Conservation (phyloP, 176 grass and related monocot species). For the Phyllostachys edulis region DNA sequence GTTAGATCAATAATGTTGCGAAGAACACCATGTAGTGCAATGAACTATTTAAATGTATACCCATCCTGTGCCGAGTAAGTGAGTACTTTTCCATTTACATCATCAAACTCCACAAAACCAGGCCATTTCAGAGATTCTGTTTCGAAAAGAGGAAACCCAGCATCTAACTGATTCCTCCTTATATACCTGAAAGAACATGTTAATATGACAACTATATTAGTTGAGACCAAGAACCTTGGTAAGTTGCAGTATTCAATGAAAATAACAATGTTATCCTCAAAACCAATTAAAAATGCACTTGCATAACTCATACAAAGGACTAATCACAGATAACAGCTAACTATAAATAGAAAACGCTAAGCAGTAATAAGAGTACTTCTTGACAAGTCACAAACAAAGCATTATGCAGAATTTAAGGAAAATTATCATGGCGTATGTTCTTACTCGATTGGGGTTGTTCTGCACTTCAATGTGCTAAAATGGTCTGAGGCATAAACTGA, state of each 20-base stretch:
- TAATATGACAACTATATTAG: slow-evolving; percentile 27
- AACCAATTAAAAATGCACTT: background rate
- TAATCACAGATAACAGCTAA: background rate
- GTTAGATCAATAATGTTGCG: slow-evolving; percentile 18
- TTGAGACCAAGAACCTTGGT: slow-evolving; percentile 1
- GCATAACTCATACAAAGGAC: background rate
- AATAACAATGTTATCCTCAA: background rate
- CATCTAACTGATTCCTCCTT: slow-evolving; percentile 82
- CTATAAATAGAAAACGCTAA: background rate
- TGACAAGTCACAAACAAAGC: background rate
- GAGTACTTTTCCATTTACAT: slow-evolving; percentile 95
- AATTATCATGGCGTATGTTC: slow-evolving; percentile 17
- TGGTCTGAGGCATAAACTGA: slow-evolving; percentile 97
- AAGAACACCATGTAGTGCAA: background rate
- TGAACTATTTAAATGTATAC: slow-evolving; percentile 37
- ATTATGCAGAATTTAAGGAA: background rate
- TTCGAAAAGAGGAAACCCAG: slow-evolving; percentile 88
- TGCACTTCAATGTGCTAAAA: slow-evolving; percentile 98
- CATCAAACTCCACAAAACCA: slow-evolving; percentile 97
- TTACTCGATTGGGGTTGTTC: slow-evolving; percentile 96
- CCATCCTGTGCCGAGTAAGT: slow-evolving; percentile 91
- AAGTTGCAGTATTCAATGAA: slow-evolving; percentile 12
- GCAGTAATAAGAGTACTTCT: background rate
- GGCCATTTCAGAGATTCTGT: slow-evolving; percentile 92
- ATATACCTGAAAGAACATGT: slow-evolving; percentile 64